phyloP scores from a whole-genome alignment of 768 basidiomycete species.

The Scleroderma bovista region DNA sequence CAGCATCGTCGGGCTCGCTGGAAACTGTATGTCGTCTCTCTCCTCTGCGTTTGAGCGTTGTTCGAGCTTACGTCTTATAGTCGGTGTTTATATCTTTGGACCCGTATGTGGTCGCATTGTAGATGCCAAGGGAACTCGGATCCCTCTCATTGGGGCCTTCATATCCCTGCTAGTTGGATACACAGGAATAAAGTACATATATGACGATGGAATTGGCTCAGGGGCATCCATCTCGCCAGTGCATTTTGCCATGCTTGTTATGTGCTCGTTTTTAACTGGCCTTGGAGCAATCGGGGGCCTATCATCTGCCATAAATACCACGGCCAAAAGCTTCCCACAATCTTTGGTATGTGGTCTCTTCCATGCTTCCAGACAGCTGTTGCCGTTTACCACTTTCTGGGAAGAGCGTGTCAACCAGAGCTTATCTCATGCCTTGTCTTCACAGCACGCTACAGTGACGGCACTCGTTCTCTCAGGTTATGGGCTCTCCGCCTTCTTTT shows the following conservation, averaged over 20 bases:
- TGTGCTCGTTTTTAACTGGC: slow-evolving; percentile 67
- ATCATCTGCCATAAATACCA: slow-evolving; percentile 60
- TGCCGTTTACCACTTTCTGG: not conserved
- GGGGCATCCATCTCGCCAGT: slow-evolving; percentile 32
- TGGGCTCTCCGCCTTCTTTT: slow-evolving; percentile 88
- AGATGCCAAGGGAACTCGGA: slow-evolving; percentile 61
- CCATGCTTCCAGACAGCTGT: not conserved
- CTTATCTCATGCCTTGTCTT: not conserved
- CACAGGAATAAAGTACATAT: slow-evolving; percentile 59
- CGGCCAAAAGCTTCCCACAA: slow-evolving; percentile 76
- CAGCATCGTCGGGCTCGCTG: slow-evolving; percentile 69
- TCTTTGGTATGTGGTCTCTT: slow-evolving; percentile 39
- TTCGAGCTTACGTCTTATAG: slow-evolving; percentile 34
- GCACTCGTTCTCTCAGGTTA: slow-evolving; percentile 85
- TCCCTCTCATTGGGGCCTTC: slow-evolving; percentile 52
- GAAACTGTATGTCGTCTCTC: slow-evolving; percentile 44
- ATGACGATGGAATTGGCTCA: slow-evolving; percentile 39
- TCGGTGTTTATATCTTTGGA: slow-evolving; percentile 69
- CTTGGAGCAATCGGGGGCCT: slow-evolving; percentile 67
- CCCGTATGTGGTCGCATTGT: slow-evolving; percentile 73
- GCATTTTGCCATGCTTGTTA: slow-evolving; percentile 44
- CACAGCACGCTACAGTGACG: slow-evolving; percentile 67
- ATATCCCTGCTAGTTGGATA: slow-evolving; percentile 61
- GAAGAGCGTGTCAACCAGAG: not conserved
- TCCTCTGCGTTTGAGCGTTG: not conserved